phyloP scores from a whole-genome alignment of 495 filamentous ascomycete genomes.

The Trichoderma orchidacearum region DNA sequence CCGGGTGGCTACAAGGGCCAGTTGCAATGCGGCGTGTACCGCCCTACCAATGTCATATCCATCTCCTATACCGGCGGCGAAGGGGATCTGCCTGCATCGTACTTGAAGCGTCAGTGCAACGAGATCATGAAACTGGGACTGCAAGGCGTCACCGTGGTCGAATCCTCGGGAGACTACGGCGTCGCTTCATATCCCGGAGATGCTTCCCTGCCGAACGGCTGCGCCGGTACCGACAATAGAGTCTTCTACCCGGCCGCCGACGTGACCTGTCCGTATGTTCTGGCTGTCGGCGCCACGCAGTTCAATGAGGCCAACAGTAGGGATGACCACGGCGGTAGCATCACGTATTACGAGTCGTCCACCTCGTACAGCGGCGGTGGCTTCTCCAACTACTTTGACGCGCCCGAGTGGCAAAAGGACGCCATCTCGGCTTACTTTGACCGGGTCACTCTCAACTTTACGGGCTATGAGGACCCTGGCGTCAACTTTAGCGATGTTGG shows the following conservation, averaged over 20 bases:
- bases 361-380: constrained; percentile 44
- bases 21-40: constrained; percentile 38
- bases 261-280: constrained; percentile 22
- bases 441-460: constrained; percentile 13
- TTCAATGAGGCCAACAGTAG: constrained; percentile 2
- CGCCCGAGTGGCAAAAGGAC: constrained; percentile 41
- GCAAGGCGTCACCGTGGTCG: constrained; percentile 44
- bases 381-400: constrained; percentile 52
- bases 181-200: constrained; percentile 33
- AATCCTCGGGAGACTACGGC: constrained; percentile 44
- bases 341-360: constrained; percentile 25
- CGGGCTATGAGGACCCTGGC: constrained; percentile 8
- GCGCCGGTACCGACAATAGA: constrained; percentile 2
- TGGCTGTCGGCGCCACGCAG: constrained; percentile 18
- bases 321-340: constrained; percentile 8
- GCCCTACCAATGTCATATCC: constrained; percentile 18
- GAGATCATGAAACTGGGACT: constrained; percentile 48
- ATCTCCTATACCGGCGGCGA: constrained; percentile 18
- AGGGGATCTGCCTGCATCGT: constrained; percentile 9
- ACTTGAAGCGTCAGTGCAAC: constrained; percentile 15
- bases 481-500: constrained; percentile 22
- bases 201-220: constrained; percentile 10
- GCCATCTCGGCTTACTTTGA: constrained; percentile 43
- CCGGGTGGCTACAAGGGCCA: constrained; percentile 38
- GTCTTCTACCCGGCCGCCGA: constrained; percentile 12